These are phyloP conservation scores for Toxicodendron radicans DNA, from an alignment of 345 rosid genomes.

Conservation along the genomic window DNA sequence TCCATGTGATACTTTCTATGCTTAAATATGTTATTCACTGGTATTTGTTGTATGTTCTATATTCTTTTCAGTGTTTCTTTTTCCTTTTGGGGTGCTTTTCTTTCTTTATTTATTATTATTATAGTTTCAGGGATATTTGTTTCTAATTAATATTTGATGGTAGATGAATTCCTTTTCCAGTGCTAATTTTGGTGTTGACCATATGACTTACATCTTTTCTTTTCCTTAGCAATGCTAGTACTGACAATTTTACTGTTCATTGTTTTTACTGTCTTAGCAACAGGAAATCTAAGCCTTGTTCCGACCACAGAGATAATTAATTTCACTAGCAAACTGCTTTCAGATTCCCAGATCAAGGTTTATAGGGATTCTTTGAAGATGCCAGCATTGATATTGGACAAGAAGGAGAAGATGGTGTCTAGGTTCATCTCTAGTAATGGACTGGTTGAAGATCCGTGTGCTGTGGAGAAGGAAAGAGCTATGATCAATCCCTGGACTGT, in stretches of 20 bases:
- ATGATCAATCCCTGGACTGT: constrained; percentile 87
- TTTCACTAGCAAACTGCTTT: constrained; percentile 58
- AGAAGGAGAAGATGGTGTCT: constrained; percentile 58
- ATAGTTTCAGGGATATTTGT: background rate
- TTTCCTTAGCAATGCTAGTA: background rate
- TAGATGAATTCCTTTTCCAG: background rate
- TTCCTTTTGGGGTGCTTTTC: background rate
- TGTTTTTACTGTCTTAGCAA: constrained; percentile 31
- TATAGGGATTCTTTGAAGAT: constrained; percentile 68
- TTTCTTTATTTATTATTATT: background rate
- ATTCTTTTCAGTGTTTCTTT: background rate
- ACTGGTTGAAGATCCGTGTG: constrained; percentile 87
- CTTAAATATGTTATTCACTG: background rate
- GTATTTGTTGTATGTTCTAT: background rate
- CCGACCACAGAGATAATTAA: constrained; percentile 51
- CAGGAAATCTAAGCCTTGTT: constrained; percentile 54
- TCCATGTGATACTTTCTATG: background rate
- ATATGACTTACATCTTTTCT: background rate
- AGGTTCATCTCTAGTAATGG: constrained; percentile 78
- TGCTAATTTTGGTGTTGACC: background rate
- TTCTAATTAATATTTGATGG: background rate
- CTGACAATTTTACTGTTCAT: background rate
- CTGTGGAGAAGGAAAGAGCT: constrained; percentile 80
- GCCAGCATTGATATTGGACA: constrained; percentile 89
- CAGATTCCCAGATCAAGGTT: constrained; percentile 45